Evolutionary conservation across 495 filamentous ascomycete species (phyloP).

Genomic region (Trichoderma gamsii): DNA sequence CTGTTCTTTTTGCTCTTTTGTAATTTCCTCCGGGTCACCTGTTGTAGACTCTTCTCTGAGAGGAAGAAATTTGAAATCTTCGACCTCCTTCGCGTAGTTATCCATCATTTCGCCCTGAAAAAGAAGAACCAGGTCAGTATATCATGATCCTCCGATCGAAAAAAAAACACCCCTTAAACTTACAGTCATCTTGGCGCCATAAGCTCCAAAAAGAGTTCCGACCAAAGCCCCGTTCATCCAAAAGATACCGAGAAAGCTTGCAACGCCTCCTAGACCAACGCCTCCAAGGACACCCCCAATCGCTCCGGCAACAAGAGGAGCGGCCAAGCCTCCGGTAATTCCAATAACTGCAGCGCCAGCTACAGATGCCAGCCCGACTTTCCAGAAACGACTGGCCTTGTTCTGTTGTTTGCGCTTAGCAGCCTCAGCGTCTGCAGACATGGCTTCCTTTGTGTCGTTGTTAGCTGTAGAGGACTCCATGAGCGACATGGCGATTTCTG

Average conservation of each 20-base stretch:
- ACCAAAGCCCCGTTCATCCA: conserved; percentile 78
- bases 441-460: conserved; percentile 38
- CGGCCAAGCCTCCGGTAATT: conserved; percentile 80
- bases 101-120: conserved; percentile 64
- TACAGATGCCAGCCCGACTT: conserved; percentile 80
- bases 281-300: conserved; percentile 85
- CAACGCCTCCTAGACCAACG: conserved; percentile 74
- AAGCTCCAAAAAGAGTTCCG: conserved; percentile 80
- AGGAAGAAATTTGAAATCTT: conserved; percentile 83
- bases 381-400: conserved; percentile 62
- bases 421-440: conserved; percentile 64
- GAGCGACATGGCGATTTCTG: conserved; percentile 64
- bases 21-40: conserved; percentile 25
- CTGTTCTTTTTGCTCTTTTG: conserved; percentile 21
- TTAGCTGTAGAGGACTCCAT: conserved; percentile 44
- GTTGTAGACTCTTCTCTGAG: conserved; percentile 45
- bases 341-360: conserved; percentile 83
- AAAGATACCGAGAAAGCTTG: conserved; percentile 75
- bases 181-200: conserved; percentile 79
- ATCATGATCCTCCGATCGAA: conserved; percentile 8
- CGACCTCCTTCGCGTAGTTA: conserved; percentile 74
- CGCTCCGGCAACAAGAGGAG: conserved; percentile 78
- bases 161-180: background rate
- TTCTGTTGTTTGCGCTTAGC: conserved; percentile 60
- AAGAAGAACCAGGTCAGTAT: background rate